phyloP scores from a whole-genome alignment of 805 yeast species.

The Blastobotrys robertii region DNA sequence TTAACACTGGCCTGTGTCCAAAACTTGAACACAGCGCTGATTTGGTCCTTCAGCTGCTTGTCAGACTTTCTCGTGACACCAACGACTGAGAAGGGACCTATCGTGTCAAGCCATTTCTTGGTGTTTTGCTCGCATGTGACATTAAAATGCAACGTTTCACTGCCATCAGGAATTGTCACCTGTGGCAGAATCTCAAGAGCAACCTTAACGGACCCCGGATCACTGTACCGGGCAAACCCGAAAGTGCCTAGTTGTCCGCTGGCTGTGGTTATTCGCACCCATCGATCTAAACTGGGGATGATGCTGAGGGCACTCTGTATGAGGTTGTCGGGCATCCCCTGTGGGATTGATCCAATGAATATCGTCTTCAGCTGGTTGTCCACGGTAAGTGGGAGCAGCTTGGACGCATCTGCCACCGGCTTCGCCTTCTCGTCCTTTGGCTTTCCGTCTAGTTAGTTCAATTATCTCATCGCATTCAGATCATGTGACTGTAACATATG shows the following conservation, averaged over 20 bases:
- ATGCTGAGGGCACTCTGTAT: slow-evolving; percentile 6
- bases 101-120: slow-evolving; percentile 5
- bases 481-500: too few species aligned
- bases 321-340: slow-evolving; percentile 9
- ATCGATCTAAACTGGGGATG: slow-evolving; percentile 14
- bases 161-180: slow-evolving; percentile 1
- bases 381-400: slow-evolving; percentile 8
- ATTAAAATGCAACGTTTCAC: not conserved
- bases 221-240: slow-evolving; percentile 15
- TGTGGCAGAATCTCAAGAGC: slow-evolving; percentile 14
- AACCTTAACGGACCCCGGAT: slow-evolving; percentile 10
- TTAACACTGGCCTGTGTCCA: slow-evolving; percentile 1
- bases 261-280: slow-evolving; percentile 9
- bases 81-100: not conserved
- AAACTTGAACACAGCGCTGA: not conserved
- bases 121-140: slow-evolving; percentile 9
- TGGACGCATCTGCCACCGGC: too few species aligned
- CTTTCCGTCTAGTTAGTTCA: too few species aligned
- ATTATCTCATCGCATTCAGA: too few species aligned
- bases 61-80: not conserved
- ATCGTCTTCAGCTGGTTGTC: slow-evolving; percentile 16
- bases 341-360: slow-evolving; percentile 13
- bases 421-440: too few species aligned
- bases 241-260: slow-evolving; percentile 9
- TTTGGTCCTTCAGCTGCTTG: not conserved